Percentiles rank a stretch among this genome's conserved stretches.
These are phyloP conservation scores for Sanghuangporus sanghuang DNA, from an alignment of 1,284 basidiomycete species.

Conservation along the genomic window DNA sequence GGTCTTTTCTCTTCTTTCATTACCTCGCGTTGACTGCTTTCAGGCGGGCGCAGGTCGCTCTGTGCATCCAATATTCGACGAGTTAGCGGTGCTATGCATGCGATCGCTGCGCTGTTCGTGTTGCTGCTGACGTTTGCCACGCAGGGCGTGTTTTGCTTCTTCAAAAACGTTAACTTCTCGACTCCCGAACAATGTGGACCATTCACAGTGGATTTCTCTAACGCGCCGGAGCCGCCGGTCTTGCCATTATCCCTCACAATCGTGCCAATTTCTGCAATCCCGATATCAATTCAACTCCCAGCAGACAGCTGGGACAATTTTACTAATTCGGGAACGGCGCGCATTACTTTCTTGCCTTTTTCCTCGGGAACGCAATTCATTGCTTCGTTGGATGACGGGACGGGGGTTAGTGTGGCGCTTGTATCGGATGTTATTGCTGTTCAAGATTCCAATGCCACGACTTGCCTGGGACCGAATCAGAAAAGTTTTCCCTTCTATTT, in stretches of 20 bases:
- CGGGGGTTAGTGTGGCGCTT: conserved; percentile 33
- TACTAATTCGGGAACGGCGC: conserved; percentile 35
- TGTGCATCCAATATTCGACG: conserved; percentile 11
- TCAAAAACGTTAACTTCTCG: conserved; percentile 42
- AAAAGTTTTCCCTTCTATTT: conserved; percentile 11
- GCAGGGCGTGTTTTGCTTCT: conserved; percentile 40
- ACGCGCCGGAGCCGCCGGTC: conserved; percentile 22
- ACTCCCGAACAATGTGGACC: conserved; percentile 50
- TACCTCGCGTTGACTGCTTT: neutral
- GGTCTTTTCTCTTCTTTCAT: neutral
- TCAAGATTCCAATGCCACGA: conserved; percentile 33
- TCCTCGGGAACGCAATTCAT: conserved; percentile 44
- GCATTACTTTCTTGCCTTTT: conserved; percentile 49
- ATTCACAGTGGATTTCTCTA: conserved; percentile 41
- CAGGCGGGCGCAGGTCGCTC: conserved; percentile 8
- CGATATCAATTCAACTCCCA: conserved; percentile 43
- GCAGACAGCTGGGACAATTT: conserved; percentile 31
- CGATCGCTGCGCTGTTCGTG: conserved; percentile 32
- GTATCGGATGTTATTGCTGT: conserved; percentile 49
- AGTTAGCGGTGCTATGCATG: conserved; percentile 26
- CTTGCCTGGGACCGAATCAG: conserved; percentile 35
- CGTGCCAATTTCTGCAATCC: conserved; percentile 47
- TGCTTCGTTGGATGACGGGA: conserved; percentile 46
- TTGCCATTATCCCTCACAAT: conserved; percentile 46
- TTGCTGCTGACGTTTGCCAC: conserved; percentile 38